Evolutionary conservation across 176 grass and related monocot species (phyloP).

Genomic region (Olyra latifolia): DNA sequence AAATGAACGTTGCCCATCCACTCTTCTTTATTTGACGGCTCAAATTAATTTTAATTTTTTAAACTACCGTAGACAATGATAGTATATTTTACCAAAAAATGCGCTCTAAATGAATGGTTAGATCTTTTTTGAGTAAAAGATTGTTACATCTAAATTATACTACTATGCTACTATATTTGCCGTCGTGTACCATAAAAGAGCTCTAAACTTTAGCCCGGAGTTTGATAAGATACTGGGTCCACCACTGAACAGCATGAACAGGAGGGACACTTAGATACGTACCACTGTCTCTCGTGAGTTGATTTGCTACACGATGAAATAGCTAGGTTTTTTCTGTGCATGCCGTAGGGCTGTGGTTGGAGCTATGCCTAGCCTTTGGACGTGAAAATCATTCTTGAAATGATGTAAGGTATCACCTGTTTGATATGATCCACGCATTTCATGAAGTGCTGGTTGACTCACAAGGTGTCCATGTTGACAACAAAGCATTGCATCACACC

Average conservation of each 20-base stretch:
- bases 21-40: too few relatives aligned
- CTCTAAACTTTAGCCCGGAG: too few relatives aligned
- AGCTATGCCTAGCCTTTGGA: neutral
- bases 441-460: neutral
- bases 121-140: too few relatives aligned
- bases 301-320: neutral
- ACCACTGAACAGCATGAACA: conserved; percentile 4
- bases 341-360: neutral
- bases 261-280: neutral
- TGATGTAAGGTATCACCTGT: neutral
- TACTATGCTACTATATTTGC: too few relatives aligned
- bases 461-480: neutral
- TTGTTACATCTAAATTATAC: too few relatives aligned
- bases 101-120: too few relatives aligned
- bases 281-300: neutral
- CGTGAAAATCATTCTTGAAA: conserved; percentile 13
- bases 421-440: neutral
- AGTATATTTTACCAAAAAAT: too few relatives aligned
- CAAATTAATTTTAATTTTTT: too few relatives aligned
- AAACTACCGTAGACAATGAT: too few relatives aligned
- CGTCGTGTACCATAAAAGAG: too few relatives aligned
- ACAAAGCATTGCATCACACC: neutral
- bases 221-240: too few relatives aligned
- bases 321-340: neutral
- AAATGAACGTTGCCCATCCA: too few relatives aligned